phyloP scores from a whole-genome alignment of 768 basidiomycete species.

The Boletellus emodensis region DNA sequence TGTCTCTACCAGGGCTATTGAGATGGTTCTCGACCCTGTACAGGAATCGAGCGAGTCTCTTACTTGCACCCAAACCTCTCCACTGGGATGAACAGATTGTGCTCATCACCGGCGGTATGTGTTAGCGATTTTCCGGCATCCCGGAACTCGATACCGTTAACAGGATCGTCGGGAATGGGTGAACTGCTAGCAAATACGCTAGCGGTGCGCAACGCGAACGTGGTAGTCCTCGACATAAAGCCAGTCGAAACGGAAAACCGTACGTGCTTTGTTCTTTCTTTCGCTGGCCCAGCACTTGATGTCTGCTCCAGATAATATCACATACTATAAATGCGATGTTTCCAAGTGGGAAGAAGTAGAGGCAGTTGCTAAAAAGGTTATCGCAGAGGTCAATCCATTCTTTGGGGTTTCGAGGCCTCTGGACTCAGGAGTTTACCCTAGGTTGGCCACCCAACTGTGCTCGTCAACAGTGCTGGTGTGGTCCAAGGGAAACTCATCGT shows the following conservation, averaged over 20 bases:
- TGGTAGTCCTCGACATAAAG: conserved; percentile 83
- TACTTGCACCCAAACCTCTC: conserved; percentile 56
- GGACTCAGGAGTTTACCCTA: conserved; percentile 27
- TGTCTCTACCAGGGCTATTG: conserved; percentile 48
- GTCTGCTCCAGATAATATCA: conserved; percentile 59
- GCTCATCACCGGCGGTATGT: conserved; percentile 83
- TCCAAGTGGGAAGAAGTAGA: conserved; percentile 86
- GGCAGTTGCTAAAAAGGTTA: conserved; percentile 63
- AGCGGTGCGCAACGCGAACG: conserved; percentile 74
- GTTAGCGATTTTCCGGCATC: background rate
- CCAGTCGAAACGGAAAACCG: conserved; percentile 75
- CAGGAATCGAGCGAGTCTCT: conserved; percentile 65
- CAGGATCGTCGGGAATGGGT: conserved; percentile 87
- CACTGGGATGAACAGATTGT: conserved; percentile 91
- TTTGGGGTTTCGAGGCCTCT: background rate
- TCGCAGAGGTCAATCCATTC: conserved; percentile 60
- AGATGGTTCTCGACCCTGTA: conserved; percentile 71
- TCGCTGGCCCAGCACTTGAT: background rate
- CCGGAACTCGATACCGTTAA: background rate
- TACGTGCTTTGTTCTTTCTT: conserved; percentile 34
- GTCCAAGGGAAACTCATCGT: conserved; percentile 85
- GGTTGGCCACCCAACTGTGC: conserved; percentile 84
- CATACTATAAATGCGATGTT: conserved; percentile 88
- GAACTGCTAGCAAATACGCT: conserved; percentile 85
- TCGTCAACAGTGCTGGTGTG: conserved; percentile 95